Conservation (phyloP, 1,139 yeast genomes). For the Scheffersomyces parashehatae region DNA sequence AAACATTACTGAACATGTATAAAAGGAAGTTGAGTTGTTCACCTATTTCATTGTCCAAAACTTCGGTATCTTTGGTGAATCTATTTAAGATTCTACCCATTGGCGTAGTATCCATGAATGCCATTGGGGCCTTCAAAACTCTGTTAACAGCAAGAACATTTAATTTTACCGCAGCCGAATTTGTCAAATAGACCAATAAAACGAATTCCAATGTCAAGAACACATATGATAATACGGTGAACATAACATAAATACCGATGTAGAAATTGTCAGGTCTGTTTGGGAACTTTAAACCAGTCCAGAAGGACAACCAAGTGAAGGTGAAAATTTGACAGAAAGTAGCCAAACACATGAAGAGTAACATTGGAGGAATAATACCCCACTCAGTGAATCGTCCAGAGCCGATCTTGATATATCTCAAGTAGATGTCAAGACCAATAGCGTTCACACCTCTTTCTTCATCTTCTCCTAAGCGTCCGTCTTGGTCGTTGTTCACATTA, state of each 20-base stretch:
- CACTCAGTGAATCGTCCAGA: slow-evolving; percentile 19
- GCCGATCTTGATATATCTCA: slow-evolving; percentile 16
- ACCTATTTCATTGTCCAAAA: slow-evolving; percentile 69
- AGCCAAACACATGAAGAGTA: slow-evolving; percentile 12
- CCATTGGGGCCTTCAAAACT: slow-evolving; percentile 54
- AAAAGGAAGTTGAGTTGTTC: slow-evolving; percentile 54
- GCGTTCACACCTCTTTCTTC: slow-evolving; percentile 21
- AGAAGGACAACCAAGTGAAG: slow-evolving; percentile 42
- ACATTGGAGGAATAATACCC: slow-evolving; percentile 13
- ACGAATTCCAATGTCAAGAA: slow-evolving; percentile 7
- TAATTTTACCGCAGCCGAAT: slow-evolving; percentile 31
- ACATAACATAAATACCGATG: slow-evolving; percentile 28
- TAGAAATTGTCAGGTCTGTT: slow-evolving; percentile 26
- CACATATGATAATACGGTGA: slow-evolving; percentile 9
- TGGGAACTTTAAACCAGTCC: slow-evolving; percentile 32
- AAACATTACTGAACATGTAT: slow-evolving; percentile 50
- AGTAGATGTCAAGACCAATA: slow-evolving; percentile 15
- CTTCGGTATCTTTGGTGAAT: slow-evolving; percentile 79
- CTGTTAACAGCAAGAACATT: slow-evolving; percentile 40
- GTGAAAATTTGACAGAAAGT: slow-evolving; percentile 39
- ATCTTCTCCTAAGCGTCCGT: slow-evolving; percentile 13
- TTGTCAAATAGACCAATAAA: slow-evolving; percentile 8
- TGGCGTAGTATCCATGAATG: slow-evolving; percentile 58
- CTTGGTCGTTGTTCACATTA: slow-evolving; percentile 2
- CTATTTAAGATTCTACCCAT: slow-evolving; percentile 60